Evolutionary conservation across 176 grass and related monocot species (phyloP).

Genomic region (Raddia guianensis): DNA sequence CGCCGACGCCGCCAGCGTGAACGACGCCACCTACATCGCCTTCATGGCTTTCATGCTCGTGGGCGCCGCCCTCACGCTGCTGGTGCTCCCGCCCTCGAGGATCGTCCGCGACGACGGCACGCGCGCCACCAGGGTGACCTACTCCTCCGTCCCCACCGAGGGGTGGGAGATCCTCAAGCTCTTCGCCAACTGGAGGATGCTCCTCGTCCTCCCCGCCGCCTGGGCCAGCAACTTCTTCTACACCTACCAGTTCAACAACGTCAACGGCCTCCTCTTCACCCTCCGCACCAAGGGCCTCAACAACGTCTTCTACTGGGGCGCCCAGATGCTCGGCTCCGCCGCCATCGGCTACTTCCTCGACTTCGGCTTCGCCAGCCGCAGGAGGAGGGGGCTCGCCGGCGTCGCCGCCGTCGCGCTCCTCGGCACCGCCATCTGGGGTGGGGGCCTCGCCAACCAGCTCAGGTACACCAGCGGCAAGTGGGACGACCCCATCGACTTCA

Average conservation of each 20-base stretch:
- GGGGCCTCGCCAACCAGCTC: conserved; percentile 72
- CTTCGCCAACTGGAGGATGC: conserved; percentile 86
- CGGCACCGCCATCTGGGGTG: conserved; percentile 84
- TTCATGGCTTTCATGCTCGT: conserved; percentile 87
- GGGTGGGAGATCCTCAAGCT: conserved; percentile 56
- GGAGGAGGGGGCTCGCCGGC: conserved; percentile 57
- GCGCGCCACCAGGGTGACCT: conserved; percentile 47
- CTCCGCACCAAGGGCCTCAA: conserved; percentile 82
- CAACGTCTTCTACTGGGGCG: conserved; percentile 97
- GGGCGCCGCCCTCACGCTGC: conserved; percentile 55
- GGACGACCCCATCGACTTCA: conserved; percentile 65
- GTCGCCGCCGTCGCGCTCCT: conserved; percentile 51
- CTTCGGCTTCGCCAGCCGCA: conserved; percentile 68
- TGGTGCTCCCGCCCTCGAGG: conserved; percentile 50
- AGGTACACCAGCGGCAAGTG: conserved; percentile 20
- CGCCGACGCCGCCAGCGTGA: conserved; percentile 43
- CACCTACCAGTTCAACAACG: conserved; percentile 98
- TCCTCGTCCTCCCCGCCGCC: conserved; percentile 73
- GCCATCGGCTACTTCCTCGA: conserved; percentile 77
- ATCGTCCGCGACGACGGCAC: conserved; percentile 86
- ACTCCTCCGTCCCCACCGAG: conserved; percentile 58
- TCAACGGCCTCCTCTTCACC: conserved; percentile 76
- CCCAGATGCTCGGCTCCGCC: conserved; percentile 84
- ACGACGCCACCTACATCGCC: conserved; percentile 77
- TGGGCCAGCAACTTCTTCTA: conserved; percentile 99